Percentiles rank a stretch among this genome's conserved stretches.
These are phyloP conservation scores for Penicillium concentricum DNA, from an alignment of 2,329 filamentous ascomycete species.

Conservation along the genomic window DNA sequence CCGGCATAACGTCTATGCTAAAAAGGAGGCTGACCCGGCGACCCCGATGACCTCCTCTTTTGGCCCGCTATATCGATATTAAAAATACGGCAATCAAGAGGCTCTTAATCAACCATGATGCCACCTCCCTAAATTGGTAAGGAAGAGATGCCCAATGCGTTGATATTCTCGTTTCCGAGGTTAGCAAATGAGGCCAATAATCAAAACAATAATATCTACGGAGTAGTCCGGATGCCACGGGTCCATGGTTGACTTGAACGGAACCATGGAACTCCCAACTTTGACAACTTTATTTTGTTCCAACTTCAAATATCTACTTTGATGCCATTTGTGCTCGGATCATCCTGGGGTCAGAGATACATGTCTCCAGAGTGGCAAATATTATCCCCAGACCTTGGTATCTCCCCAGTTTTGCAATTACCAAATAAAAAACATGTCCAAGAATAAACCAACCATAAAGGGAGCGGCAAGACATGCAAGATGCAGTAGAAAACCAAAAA, in stretches of 20 bases:
- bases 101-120: neutral
- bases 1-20: neutral
- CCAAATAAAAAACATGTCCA: neutral
- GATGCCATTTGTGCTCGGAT: neutral
- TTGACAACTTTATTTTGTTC: neutral
- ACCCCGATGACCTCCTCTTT: conserved; percentile 11
- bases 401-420: neutral
- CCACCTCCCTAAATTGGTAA: neutral
- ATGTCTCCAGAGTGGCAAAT: conserved; percentile 8
- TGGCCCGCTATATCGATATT: conserved; percentile 1
- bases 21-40: conserved; percentile 3
- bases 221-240: neutral
- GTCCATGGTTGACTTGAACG: neutral
- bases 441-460: neutral
- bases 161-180: neutral
- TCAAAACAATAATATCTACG: neutral
- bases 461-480: neutral
- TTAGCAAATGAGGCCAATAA: neutral
- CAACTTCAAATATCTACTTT: neutral
- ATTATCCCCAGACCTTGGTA: neutral
- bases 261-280: neutral
- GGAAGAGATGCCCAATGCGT: neutral
- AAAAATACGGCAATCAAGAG: neutral
- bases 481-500: neutral
- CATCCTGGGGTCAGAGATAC: neutral